Evolutionary conservation across 2,329 filamentous ascomycete species (phyloP).

Genomic region (Phialemoniopsis sp.): DNA sequence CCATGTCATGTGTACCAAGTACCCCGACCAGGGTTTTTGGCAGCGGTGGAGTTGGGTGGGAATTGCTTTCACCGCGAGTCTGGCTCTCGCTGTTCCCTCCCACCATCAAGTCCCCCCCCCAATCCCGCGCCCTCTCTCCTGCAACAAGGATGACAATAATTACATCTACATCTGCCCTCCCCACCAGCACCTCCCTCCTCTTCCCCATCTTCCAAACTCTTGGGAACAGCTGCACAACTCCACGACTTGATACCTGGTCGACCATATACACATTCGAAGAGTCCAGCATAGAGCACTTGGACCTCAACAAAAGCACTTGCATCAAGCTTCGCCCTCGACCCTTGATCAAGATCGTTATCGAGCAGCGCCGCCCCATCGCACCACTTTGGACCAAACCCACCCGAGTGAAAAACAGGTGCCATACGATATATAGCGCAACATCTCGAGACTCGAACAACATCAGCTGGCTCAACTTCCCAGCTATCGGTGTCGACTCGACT

Average conservation of each 20-base stretch:
- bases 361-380: too few relatives aligned
- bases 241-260: too few relatives aligned
- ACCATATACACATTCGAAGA: too few relatives aligned
- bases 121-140: constrained; percentile 7
- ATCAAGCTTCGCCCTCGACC: too few relatives aligned
- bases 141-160: constrained; percentile 13
- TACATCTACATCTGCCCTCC: constrained; percentile 19
- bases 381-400: too few relatives aligned
- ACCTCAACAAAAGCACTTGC: too few relatives aligned
- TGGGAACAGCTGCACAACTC: too few relatives aligned
- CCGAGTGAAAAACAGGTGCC: too few relatives aligned
- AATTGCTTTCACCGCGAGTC: constrained; percentile 14
- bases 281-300: too few relatives aligned
- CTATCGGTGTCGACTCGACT: constrained; percentile 7
- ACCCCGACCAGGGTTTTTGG: constrained; percentile 5
- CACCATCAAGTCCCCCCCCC: constrained; percentile 9
- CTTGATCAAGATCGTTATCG: too few relatives aligned
- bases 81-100: constrained; percentile 4
- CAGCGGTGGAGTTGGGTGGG: background rate
- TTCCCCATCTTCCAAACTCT: constrained; percentile 2
- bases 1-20: constrained; percentile 12
- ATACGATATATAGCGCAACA: too few relatives aligned
- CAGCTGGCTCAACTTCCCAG: background rate
- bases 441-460: too few relatives aligned
- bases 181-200: constrained; percentile 7